A percentile compares a stretch with the other conserved stretches of the same genome.
These are phyloP conservation scores for Cyclotella cryptica DNA, from an alignment of 108 stramenopile species.

Conservation along the genomic window DNA sequence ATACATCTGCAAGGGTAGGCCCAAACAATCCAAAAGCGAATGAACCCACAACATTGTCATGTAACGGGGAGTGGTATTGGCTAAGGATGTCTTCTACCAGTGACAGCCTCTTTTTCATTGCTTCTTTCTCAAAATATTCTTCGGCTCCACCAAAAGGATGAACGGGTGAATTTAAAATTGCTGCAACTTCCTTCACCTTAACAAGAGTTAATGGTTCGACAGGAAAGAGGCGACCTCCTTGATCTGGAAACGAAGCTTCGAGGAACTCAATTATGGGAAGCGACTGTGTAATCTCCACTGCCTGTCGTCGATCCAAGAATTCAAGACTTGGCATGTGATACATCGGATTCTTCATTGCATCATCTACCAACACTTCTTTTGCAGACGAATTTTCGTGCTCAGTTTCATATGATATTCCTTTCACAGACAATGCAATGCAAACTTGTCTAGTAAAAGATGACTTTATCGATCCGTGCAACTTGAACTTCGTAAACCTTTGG, in stretches of 20 bases:
- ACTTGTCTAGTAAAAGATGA: slow-evolving; percentile 82
- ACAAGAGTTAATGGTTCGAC: slow-evolving; percentile 54
- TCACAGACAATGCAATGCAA: slow-evolving; percentile 73
- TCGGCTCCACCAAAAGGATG: slow-evolving; percentile 62
- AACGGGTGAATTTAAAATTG: slow-evolving; percentile 64
- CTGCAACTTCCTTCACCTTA: slow-evolving; percentile 68
- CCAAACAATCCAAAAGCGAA: slow-evolving; percentile 71
- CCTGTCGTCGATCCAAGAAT: slow-evolving; percentile 49
- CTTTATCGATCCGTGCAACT: slow-evolving; percentile 69
- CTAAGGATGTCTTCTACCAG: slow-evolving; percentile 59
- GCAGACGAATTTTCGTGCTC: slow-evolving; percentile 49
- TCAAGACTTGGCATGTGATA: slow-evolving; percentile 70
- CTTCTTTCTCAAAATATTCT: slow-evolving; percentile 53
- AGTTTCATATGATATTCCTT: slow-evolving; percentile 66
- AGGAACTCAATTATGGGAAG: slow-evolving; percentile 85
- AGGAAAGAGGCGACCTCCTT: slow-evolving; percentile 47
- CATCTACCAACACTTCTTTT: slow-evolving; percentile 46
- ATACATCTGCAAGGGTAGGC: slow-evolving; percentile 81
- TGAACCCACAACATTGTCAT: slow-evolving; percentile 44
- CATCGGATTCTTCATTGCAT: slow-evolving; percentile 60
- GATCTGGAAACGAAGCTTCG: slow-evolving; percentile 65
- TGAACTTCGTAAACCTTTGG: slow-evolving; percentile 62
- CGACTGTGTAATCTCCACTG: slow-evolving; percentile 63
- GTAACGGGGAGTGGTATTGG: slow-evolving; percentile 14
- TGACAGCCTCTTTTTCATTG: slow-evolving; percentile 60